Evolutionary conservation across 208 protist genomes (phyloP).

Genomic region (Trypanosoma vivax): DNA sequence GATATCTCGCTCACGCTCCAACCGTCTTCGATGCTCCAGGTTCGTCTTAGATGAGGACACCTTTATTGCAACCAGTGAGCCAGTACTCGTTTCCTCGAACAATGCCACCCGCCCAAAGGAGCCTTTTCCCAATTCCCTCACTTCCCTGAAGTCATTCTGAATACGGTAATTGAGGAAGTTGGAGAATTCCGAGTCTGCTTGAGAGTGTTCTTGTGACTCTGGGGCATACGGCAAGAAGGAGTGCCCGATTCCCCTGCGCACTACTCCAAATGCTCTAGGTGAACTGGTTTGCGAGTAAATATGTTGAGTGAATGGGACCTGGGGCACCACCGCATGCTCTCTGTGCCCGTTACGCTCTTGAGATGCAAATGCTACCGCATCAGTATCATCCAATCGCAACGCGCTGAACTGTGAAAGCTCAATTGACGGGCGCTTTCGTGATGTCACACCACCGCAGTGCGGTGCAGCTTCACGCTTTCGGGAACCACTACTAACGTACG

Average conservation of each 20-base stretch:
- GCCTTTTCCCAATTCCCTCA: conserved; percentile 66
- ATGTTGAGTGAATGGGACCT: too few relatives aligned
- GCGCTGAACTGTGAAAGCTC: conserved; percentile 68
- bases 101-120: conserved; percentile 72
- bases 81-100: conserved; percentile 70
- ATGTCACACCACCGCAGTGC: conserved; percentile 26
- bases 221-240: conserved; percentile 3
- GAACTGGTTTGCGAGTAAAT: too few relatives aligned
- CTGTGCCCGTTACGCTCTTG: conserved; percentile 5
- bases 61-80: conserved; percentile 73
- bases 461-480: conserved; percentile 13
- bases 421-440: conserved; percentile 51
- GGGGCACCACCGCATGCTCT: conserved; percentile 7
- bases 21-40: conserved; percentile 36
- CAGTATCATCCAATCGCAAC: conserved; percentile 49
- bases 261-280: too few relatives aligned
- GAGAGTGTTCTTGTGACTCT: conserved; percentile 61
- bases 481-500: not conserved
- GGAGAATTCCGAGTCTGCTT: conserved; percentile 74
- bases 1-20: conserved; percentile 55
- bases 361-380: conserved; percentile 19
- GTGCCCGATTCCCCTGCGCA: conserved; percentile 1
- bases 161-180: conserved; percentile 63
- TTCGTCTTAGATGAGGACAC: conserved; percentile 38
- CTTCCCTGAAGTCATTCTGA: conserved; percentile 75